Evolutionary conservation across 768 basidiomycete species (phyloP).

Genomic region (Leucosporidium creatinivorum): DNA sequence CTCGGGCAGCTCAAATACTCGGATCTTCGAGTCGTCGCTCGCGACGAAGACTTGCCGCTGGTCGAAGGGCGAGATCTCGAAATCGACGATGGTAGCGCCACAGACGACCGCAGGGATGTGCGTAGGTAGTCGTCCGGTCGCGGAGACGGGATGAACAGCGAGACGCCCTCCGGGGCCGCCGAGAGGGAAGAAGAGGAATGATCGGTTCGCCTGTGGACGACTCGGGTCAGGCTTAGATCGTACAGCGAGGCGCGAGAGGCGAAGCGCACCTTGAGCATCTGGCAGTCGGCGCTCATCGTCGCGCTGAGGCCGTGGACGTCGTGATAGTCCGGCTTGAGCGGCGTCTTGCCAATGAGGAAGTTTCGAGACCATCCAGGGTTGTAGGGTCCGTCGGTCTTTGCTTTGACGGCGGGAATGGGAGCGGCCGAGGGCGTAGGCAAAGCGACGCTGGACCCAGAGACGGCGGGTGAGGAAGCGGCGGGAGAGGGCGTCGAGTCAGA

Average conservation of each 20-base stretch:
- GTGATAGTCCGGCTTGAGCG: constrained; percentile 43
- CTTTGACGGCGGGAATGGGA: not conserved
- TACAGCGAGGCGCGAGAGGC: constrained; percentile 31
- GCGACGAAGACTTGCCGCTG: constrained; percentile 36
- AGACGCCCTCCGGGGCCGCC: constrained; percentile 43
- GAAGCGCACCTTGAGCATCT: constrained; percentile 38
- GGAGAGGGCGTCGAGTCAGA: not conserved
- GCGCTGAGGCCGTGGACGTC: constrained; percentile 40
- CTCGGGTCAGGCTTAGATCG: too few species aligned
- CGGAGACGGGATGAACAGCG: constrained; percentile 38
- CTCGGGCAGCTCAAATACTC: constrained; percentile 39
- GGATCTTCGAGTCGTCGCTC: constrained; percentile 41
- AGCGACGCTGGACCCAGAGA: not conserved
- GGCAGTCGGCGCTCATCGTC: constrained; percentile 39
- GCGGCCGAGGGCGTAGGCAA: not conserved
- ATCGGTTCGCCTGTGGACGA: constrained; percentile 27
- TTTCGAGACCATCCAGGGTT: constrained; percentile 43
- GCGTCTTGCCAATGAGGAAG: constrained; percentile 43
- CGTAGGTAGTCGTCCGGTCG: constrained; percentile 40
- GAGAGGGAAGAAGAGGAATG: constrained; percentile 42
- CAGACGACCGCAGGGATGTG: constrained; percentile 36
- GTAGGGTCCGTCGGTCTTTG: constrained; percentile 19
- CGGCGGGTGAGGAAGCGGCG: not conserved
- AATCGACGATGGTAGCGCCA: constrained; percentile 41
- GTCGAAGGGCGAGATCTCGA: constrained; percentile 40